Conservation (phyloP, 2,329 filamentous ascomycete species). For the Colletotrichum theobromicola region DNA sequence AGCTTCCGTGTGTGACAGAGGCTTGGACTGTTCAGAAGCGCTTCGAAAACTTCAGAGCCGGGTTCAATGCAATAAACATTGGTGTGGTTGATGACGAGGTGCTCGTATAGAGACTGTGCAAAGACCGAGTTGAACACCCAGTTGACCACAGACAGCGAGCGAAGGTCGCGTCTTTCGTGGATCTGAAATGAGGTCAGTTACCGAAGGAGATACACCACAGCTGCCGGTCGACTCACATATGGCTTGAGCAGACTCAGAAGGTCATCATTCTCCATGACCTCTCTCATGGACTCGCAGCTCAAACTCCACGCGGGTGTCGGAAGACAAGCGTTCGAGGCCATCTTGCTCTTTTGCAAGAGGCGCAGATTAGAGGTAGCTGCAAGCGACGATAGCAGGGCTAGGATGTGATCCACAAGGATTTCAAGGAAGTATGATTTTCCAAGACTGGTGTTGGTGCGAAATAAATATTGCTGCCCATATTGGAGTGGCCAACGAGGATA, state of each 20-base stretch:
- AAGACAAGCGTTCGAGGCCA: neutral
- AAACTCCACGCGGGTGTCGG: neutral
- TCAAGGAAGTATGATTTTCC: too few relatives aligned
- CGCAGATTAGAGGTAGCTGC: neutral
- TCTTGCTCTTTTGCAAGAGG: neutral
- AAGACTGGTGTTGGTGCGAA: too few relatives aligned
- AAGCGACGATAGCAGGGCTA: neutral
- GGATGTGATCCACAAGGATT: too few relatives aligned
- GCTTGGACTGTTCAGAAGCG: neutral
- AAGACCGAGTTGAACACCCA: neutral
- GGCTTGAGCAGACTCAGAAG: neutral
- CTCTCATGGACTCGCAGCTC: neutral
- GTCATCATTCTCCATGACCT: neutral
- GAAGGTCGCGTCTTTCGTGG: neutral
- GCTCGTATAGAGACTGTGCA: neutral
- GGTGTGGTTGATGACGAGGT: neutral
- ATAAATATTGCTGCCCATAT: neutral
- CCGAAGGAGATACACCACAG: neutral
- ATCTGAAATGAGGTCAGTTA: neutral
- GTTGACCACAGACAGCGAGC: neutral
- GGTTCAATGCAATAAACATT: neutral
- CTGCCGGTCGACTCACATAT: neutral
- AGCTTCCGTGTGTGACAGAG: neutral
- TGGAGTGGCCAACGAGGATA: neutral
- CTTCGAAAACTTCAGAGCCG: neutral